Conservation (phyloP, 345 rosid genomes). For the Eucalyptus sideroxylon region DNA sequence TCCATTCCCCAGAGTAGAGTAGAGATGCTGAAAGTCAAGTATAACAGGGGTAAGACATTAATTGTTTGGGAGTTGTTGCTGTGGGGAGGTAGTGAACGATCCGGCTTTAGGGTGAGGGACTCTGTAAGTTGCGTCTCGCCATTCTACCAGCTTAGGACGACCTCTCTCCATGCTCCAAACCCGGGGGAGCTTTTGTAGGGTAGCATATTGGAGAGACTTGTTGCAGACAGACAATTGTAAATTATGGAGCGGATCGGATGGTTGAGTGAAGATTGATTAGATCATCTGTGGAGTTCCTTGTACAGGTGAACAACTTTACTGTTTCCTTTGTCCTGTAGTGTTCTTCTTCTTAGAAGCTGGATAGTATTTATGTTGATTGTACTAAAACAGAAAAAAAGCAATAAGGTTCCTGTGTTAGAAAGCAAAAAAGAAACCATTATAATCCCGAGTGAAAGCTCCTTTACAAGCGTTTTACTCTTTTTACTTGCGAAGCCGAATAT, state of each 20-base stretch:
- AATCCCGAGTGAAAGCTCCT: neutral
- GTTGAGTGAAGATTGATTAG: neutral
- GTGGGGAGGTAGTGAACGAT: neutral
- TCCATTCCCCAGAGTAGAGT: slow-evolving; percentile 30
- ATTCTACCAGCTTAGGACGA: neutral
- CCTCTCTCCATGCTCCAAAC: neutral
- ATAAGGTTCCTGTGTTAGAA: neutral
- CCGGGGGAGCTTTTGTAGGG: neutral
- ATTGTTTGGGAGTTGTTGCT: neutral
- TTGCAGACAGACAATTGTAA: neutral
- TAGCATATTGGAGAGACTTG: neutral
- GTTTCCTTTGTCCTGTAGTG: neutral
- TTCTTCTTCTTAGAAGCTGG: neutral
- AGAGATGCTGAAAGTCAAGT: neutral
- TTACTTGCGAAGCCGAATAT: neutral
- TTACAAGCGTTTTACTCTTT: neutral
- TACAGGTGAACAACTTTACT: neutral
- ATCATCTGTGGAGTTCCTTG: neutral
- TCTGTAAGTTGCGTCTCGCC: neutral
- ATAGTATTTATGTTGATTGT: neutral
- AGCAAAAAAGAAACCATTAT: neutral
- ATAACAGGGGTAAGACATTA: neutral
- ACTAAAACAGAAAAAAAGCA: neutral
- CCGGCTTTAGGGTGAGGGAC: neutral
- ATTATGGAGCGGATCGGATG: neutral